A percentile compares a stretch with the other conserved stretches of the same genome.
phyloP scores from a whole-genome alignment of 2,329 filamentous ascomycete species.

The Cytospora mali region DNA sequence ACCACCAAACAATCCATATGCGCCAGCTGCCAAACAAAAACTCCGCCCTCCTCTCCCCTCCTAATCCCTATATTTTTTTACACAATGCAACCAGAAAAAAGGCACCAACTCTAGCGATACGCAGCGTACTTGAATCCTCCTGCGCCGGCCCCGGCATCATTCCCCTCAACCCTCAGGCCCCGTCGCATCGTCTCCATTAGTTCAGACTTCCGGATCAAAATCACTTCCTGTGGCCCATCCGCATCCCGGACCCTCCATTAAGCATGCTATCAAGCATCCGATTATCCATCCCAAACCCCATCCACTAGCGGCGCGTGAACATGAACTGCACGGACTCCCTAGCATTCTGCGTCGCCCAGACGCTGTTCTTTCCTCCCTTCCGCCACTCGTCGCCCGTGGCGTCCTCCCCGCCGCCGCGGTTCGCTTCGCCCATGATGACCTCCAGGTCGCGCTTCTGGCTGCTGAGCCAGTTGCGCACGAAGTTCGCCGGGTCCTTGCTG shows the following conservation, averaged over 20 bases:
- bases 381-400: constrained; percentile 69
- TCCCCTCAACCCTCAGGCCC: too few species aligned
- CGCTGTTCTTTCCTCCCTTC: constrained; percentile 55
- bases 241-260: background rate
- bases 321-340: constrained; percentile 66
- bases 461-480: constrained; percentile 84
- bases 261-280: background rate
- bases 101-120: background rate
- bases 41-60: background rate
- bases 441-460: constrained; percentile 91
- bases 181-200: too few species aligned
- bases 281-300: constrained; percentile 38
- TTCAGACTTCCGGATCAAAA: too few species aligned
- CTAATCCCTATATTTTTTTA: background rate
- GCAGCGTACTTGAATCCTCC: background rate
- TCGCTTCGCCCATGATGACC: constrained; percentile 81
- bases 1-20: background rate
- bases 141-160: background rate
- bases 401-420: constrained; percentile 61
- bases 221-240: too few species aligned
- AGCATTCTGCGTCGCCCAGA: constrained; percentile 61
- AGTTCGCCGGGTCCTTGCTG: constrained; percentile 78
- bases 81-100: background rate
- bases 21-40: background rate
- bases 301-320: constrained; percentile 37